Base-by-base conservation (phyloP, 805 yeast genomes). In the Candida rishiriensis region DNA sequence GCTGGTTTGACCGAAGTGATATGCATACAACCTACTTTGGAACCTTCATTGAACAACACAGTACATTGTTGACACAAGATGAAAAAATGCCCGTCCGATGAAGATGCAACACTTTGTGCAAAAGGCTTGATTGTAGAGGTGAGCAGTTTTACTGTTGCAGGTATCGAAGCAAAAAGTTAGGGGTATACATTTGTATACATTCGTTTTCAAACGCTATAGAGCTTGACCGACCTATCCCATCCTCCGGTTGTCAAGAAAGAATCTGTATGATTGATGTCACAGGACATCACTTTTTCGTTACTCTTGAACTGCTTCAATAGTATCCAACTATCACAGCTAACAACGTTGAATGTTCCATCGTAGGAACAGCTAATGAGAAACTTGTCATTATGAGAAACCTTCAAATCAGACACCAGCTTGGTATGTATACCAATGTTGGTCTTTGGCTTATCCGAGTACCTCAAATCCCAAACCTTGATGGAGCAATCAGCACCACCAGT, bases 401-500 rank as follows among this genome's bases (percentile, higher is more conserved):
- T 68, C 2, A 88, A 70, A 40, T 76, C 86, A 3, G 93, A 79
- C 0, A 90, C 79, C 18, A 88, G 59, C 55, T 76, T 85, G 2
- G 73, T 76, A 63, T 91, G 97, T 0, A 91, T 89, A 5, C 88
- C 81, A 3, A 91, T 76, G 35, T 55, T 47, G 10, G 44, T 60
- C 15, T 72, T 61, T 7, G 69, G 71, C 43, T 69, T 70, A 37
- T 56, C 47, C 13, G 53, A 51, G 43, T 53, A 58, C 32, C 99
- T 71, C 32, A 91, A 41, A 66, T 91, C 99, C 97, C 97, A 91
- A 2, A 90, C 71, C 54, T 85, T 84, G 10, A 88, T 73, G 2
- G 79, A 66, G 29, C 88, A 80, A 64, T 91, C 98, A 0, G 85
- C 91, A 46, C 95, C 81, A 3, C 90, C 97, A 0, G 91, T 82